Evolutionary conservation across 2,329 filamentous ascomycete genomes (phyloP).

Genomic region (Raffaelea ambrosiae): DNA sequence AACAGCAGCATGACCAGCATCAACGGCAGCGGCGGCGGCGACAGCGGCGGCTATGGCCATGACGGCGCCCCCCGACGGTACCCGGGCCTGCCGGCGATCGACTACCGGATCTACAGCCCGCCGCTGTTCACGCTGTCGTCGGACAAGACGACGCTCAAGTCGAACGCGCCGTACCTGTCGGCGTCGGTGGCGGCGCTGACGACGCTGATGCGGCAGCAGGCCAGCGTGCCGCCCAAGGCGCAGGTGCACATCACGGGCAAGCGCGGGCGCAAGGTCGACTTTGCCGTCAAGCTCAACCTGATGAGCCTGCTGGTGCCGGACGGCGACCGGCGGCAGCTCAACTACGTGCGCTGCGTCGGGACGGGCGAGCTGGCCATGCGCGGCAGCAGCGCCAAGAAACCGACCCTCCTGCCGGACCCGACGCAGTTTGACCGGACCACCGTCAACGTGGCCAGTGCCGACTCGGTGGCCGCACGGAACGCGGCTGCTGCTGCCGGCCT

Average conservation of each 20-base stretch:
- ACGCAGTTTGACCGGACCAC: conserved; percentile 14
- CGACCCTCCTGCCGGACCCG: conserved; percentile 32
- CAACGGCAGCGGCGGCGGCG: background rate
- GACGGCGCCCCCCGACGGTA: conserved; percentile 21
- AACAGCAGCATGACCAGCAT: background rate
- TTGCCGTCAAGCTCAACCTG: conserved; percentile 45
- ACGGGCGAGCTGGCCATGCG: conserved; percentile 41
- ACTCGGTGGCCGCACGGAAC: no score
- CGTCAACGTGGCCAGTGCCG: no score
- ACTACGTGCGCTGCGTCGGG: conserved; percentile 44
- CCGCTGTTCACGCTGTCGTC: conserved; percentile 41
- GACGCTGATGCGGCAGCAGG: conserved; percentile 36
- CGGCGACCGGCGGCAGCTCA: conserved; percentile 33
- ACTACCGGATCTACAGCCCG: conserved; percentile 45
- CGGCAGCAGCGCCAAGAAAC: conserved; percentile 29
- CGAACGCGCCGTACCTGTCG: conserved; percentile 39
- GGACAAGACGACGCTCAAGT: conserved; percentile 38
- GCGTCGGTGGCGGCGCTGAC: conserved; percentile 34
- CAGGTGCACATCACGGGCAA: conserved; percentile 40
- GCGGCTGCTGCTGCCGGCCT: conserved; percentile 33
- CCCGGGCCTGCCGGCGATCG: conserved; percentile 37
- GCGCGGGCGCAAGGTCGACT: conserved; percentile 36
- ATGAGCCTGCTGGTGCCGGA: conserved; percentile 44
- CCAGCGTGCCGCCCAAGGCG: conserved; percentile 46
- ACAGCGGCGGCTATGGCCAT: conserved; percentile 7